Evolutionary conservation across 139 green algal species (phyloP), one percentile per base, ranked within the genome.

Genomic region (Chlorella sp.): DNA sequence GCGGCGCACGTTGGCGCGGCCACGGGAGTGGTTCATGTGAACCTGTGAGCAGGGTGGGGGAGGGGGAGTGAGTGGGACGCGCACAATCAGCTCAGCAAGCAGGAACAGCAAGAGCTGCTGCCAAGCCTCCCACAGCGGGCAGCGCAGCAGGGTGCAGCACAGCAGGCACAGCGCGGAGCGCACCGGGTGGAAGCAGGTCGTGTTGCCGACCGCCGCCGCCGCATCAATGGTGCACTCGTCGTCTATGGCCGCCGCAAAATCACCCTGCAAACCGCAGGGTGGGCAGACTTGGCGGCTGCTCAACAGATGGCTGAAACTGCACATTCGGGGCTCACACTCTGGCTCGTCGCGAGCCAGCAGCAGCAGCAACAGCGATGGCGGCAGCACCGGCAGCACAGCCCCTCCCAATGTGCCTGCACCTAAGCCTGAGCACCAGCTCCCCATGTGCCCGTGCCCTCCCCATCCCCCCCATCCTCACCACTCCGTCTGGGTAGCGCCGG

Each of bases 11-110:
- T 95, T 95, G 81, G 62, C 56, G 8, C 82, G 36, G 30, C 34
- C n/a, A 3, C 38, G 22, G 7, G 81, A 86, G 82, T 94, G 90
- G 84, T 94, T 94, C 82, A 94, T 93, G 83, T 94, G 90, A 65
- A 84, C 78, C 78, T 84, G 78, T 36, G 26, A 11, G n/a, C n/a
- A n/a, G n/a, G n/a, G n/a, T n/a, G n/a, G n/a, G n/a, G n/a, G n/a
- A n/a, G n/a, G n/a, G n/a, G n/a, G n/a, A n/a, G n/a, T n/a, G n/a
- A n/a, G n/a, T n/a, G n/a, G 30, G 67, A 34, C 22, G 36, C 9
- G 17, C 24, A 28, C 4, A 11, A 44, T 6, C 3, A 4, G 34
- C 19, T 36, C 38, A 22, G 69, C 69, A 75, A 51, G 38, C 69
- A 7, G 20, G 65, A 8, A 19, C 46, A 60, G 51, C 51, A 60